A percentile compares a stretch with the other conserved stretches of the same genome.
phyloP scores from a whole-genome alignment of 2,329 filamentous ascomycete genomes.

The Fusarium sp. region DNA sequence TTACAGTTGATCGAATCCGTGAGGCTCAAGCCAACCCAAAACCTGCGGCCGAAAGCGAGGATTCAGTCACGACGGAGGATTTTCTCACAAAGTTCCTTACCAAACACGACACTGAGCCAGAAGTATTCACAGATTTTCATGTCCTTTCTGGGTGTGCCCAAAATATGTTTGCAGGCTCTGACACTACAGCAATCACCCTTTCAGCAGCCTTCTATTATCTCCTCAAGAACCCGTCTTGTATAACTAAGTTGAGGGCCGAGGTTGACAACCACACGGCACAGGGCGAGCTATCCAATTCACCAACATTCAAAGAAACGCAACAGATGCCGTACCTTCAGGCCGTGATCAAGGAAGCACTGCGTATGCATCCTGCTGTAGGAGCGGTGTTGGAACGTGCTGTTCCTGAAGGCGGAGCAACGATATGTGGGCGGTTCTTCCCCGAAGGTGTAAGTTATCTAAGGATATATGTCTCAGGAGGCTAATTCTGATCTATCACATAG shows the following conservation, averaged over 20 bases:
- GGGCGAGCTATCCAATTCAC: slow-evolving; percentile 20
- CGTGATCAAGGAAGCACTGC: slow-evolving; percentile 36
- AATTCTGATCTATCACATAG: slow-evolving; percentile 2
- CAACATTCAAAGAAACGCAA: slow-evolving; percentile 34
- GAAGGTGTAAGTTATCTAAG: slow-evolving; percentile 20
- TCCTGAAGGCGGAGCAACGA: slow-evolving; percentile 29
- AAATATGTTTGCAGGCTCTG: slow-evolving; percentile 39
- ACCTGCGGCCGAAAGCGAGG: slow-evolving; percentile 11
- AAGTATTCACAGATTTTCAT: slow-evolving; percentile 31
- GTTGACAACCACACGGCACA: slow-evolving; percentile 3
- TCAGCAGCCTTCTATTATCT: slow-evolving; percentile 33
- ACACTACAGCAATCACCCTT: slow-evolving; percentile 38
- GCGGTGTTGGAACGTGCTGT: slow-evolving; percentile 28
- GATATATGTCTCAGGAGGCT: background rate
- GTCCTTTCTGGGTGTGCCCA: slow-evolving; percentile 30
- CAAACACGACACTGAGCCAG: slow-evolving; percentile 21
- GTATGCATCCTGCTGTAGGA: slow-evolving; percentile 33
- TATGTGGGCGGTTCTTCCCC: slow-evolving; percentile 30
- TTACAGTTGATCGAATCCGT: slow-evolving; percentile 33
- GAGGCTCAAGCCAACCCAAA: slow-evolving; percentile 33
- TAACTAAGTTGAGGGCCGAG: slow-evolving; percentile 26
- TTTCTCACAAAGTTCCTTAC: slow-evolving; percentile 34
- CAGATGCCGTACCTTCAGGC: slow-evolving; percentile 39
- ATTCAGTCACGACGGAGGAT: slow-evolving; percentile 13
- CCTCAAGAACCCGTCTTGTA: slow-evolving; percentile 9